These are phyloP conservation scores for Syncephalastrum racemosum DNA, from an alignment of 371 early-diverging fungal species.

Conservation along the genomic window DNA sequence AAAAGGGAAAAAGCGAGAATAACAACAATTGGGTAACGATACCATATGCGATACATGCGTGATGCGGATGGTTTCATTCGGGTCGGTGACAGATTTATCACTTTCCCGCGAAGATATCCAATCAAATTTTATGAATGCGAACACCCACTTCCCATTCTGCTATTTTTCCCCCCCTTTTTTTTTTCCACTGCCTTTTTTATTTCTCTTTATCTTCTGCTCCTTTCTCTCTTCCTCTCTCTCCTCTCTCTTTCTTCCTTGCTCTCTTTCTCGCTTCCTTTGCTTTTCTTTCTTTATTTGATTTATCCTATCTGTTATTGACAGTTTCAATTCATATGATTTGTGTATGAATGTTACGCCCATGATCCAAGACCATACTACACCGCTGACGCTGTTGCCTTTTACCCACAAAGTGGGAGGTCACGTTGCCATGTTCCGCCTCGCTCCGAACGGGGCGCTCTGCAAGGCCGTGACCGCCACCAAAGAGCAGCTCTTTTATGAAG, in stretches of 20 bases:
- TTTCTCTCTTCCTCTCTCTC: slow-evolving; percentile 8
- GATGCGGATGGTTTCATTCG: no score
- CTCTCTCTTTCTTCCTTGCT: slow-evolving; percentile 5
- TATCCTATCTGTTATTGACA: neutral
- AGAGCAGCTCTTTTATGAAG: slow-evolving; percentile 30
- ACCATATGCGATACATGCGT: no score
- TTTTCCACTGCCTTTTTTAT: slow-evolving; percentile 1
- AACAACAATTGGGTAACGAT: no score
- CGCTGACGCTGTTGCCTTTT: slow-evolving; percentile 33
- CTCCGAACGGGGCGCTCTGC: slow-evolving; percentile 35
- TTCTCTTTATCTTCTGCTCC: neutral
- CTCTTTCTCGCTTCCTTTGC: slow-evolving; percentile 1
- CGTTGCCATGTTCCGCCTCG: slow-evolving; percentile 39
- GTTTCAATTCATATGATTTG: slow-evolving; percentile 1
- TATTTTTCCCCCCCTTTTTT: slow-evolving; percentile 1
- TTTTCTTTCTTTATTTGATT: slow-evolving; percentile 4
- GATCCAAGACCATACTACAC: slow-evolving; percentile 14
- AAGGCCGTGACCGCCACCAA: slow-evolving; percentile 32
- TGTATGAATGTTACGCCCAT: slow-evolving; percentile 2
- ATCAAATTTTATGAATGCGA: no score
- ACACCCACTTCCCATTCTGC: no score
- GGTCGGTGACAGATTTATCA: no score
- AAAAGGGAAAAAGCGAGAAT: no score
- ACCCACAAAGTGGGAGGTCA: slow-evolving; percentile 45
- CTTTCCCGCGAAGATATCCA: no score